Conservation (phyloP, 2,329 filamentous ascomycete species). For the Colletotrichum viniferum region DNA sequence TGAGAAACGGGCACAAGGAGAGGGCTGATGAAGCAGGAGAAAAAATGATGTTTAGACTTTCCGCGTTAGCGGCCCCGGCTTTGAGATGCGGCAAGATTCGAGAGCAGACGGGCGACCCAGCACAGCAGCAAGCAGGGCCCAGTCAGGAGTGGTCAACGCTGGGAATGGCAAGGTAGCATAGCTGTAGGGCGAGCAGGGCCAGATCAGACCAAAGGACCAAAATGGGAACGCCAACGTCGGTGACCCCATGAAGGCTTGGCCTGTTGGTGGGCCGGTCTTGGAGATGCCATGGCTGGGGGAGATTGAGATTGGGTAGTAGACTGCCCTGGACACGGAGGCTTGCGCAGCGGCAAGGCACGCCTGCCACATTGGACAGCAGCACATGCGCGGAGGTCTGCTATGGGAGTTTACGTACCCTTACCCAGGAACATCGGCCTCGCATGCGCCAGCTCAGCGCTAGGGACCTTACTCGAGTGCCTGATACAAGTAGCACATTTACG, state of each 20-base stretch:
- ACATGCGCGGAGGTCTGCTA: not conserved
- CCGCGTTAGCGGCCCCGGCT: not conserved
- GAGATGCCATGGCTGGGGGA: not conserved
- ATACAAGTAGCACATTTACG: not conserved
- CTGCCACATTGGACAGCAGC: not conserved
- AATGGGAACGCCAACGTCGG: not conserved
- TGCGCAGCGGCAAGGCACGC: not conserved
- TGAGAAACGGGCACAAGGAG: not conserved
- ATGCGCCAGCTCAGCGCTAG: not conserved
- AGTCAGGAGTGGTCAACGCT: not conserved
- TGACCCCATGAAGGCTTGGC: slow-evolving; percentile 1
- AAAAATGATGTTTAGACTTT: not conserved
- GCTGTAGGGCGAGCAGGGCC: not conserved
- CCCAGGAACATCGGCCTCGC: not conserved
- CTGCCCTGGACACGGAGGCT: not conserved
- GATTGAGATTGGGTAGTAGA: not conserved
- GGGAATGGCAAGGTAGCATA: not conserved
- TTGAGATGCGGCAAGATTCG: not conserved
- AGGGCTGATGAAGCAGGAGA: not conserved
- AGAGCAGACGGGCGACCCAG: not conserved
- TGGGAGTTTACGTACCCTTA: not conserved
- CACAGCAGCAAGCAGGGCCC: not conserved
- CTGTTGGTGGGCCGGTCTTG: not conserved
- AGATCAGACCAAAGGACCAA: not conserved
- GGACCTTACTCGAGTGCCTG: not conserved